phyloP scores from a whole-genome alignment of 2,329 filamentous ascomycete genomes.

The Ascocoryne sarcoides region DNA sequence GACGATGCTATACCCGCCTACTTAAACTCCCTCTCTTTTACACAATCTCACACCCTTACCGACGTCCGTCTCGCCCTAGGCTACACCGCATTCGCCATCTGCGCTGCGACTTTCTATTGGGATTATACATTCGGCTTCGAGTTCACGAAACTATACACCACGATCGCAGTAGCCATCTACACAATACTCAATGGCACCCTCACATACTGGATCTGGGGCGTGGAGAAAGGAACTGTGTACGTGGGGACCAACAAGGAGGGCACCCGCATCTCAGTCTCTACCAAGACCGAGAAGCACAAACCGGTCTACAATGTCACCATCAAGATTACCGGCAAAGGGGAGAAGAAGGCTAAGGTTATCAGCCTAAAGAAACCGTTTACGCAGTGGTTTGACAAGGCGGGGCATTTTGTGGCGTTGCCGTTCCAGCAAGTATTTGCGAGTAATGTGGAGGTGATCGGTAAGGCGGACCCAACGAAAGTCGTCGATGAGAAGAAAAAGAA shows the following conservation, averaged over 20 bases:
- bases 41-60: slow-evolving; percentile 68
- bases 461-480: slow-evolving; percentile 54
- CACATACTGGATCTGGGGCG: slow-evolving; percentile 74
- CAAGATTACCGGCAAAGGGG: background rate
- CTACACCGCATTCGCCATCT: slow-evolving; percentile 71
- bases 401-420: slow-evolving; percentile 63
- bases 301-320: slow-evolving; percentile 67
- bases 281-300: slow-evolving; percentile 67
- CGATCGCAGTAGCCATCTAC: slow-evolving; percentile 71
- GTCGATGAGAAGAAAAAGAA: slow-evolving; percentile 25
- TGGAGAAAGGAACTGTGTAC: slow-evolving; percentile 78
- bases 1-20: slow-evolving; percentile 94
- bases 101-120: slow-evolving; percentile 77
- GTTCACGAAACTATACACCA: slow-evolving; percentile 70
- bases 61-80: slow-evolving; percentile 79
- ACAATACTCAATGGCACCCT: slow-evolving; percentile 68
- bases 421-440: slow-evolving; percentile 72
- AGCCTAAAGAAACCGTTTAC: slow-evolving; percentile 56
- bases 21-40: slow-evolving; percentile 79
- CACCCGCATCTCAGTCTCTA: slow-evolving; percentile 65
- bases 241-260: slow-evolving; percentile 55
- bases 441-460: slow-evolving; percentile 56
- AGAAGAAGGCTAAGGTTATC: slow-evolving; percentile 6
- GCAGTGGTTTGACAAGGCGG: slow-evolving; percentile 66
- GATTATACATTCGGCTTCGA: slow-evolving; percentile 92